Evolutionary conservation across 75 land plant genomes (phyloP), one percentile per base, ranked within the genome.

Genomic region (Azolla pinnata): DNA sequence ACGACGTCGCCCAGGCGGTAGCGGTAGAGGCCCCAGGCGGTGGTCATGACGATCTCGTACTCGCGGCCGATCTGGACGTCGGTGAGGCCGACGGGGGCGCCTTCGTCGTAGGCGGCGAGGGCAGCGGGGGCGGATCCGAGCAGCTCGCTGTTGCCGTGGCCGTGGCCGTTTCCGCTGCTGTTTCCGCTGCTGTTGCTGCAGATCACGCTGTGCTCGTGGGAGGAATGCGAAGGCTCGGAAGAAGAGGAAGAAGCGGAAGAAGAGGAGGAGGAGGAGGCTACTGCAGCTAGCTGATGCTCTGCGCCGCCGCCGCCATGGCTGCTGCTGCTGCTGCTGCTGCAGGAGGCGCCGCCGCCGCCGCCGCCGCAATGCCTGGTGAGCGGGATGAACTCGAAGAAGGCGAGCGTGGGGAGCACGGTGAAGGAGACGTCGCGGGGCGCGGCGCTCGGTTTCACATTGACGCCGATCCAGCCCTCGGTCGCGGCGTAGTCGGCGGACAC

Each of bases 31-130:
- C 97, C 97, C 56, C 84, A 71, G 63, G 54, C 60, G 58, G 60
- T 91, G 27, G 97, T 91, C 54, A 87, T 19, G 14, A 87, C 55
- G 20, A 91, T 60, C 56, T 91, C 97, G 72, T 91, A 91, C 63
- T 87, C 82, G 57, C 84, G 72, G 0, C 89, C 95, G 21, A 88
- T 56, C 65, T 82, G 45, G 32, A 91, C 84, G 28, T 88, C 84
- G 40, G 83, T 74, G 10, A 91, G 50, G 0, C 83, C 81, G 21
- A 85, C 60, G 4, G 90, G 81, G 19, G 72, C 47, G 49, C 2
- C 59, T 32, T 23, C 28, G 17, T 31, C 31, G 20, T 27, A 30
- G 63, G 27, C 49, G 21, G 44, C 49, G 21, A 46, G n/a, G 48
- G 61, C 23, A 19, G 61, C 27, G 18, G 46, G 46, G 21, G 48